Evolutionary conservation across 805 yeast genomes (phyloP), one percentile per base, ranked within the genome.

Genomic region (Trichomonascus vanleenenianus): DNA sequence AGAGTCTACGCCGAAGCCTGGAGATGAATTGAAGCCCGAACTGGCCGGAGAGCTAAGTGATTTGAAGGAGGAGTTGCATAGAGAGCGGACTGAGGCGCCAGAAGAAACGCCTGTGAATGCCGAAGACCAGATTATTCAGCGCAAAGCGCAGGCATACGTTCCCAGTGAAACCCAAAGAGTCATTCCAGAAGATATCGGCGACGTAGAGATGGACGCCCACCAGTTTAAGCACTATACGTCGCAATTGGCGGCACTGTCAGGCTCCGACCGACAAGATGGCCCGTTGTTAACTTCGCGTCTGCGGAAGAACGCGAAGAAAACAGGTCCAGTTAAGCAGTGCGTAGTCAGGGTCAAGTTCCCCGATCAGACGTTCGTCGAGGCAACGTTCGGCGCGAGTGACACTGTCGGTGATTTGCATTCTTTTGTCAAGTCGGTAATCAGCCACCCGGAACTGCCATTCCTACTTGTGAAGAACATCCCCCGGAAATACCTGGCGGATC

Each of bases 221-320:
- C 81, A 79, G 49, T 82, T 81, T 2, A 66, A 68, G 42, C 61
- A 64, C 18, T 80, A 79, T 52, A 82, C 77, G 52, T 58, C 71
- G 14, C 66, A 77, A 46, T 59, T 80, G 8, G 57, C 73, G 2
- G 61, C 64, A 43, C 64, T 63, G 47, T 53, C 58, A 2, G 55
- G 54, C 9, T 72, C 79, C 63, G 59, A 60, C 30, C 52, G 45
- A 8, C 57, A 59, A 20, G 63, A 58, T 12, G 70, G 72, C 1
- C 72, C 71, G n/a, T 48, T 73, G 51, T 43, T 73, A 49, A 66
- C 79, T 2, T 67, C 63, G 42, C 61, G 70, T 32, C 56, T 71
- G 31, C 67, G 72, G 38, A 69, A 59, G 49, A 40, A 57, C 54
- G 50, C 61, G 48, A 47, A 56, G 52, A n/a, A 31, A 46, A 47